Percentiles rank a stretch among this genome's conserved stretches.
These are phyloP conservation scores for Ophiostoma piceae DNA, from an alignment of 2,329 filamentous ascomycete species.

Conservation along the genomic window DNA sequence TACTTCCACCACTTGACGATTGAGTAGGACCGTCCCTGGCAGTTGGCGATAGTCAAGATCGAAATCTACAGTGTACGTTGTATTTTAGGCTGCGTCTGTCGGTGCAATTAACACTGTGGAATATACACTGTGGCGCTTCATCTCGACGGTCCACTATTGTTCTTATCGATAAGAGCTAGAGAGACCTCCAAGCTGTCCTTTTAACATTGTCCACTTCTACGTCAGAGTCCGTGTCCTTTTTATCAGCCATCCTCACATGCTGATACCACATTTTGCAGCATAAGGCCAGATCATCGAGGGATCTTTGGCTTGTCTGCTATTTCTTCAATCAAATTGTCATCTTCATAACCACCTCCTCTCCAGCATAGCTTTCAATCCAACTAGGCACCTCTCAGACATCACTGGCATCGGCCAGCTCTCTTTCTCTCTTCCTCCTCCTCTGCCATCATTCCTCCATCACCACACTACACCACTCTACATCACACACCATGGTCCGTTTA, in stretches of 20 bases:
- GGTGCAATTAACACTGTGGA: not conserved
- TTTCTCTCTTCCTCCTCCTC: not conserved
- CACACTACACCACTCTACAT: not conserved
- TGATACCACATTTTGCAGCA: constrained; percentile 7
- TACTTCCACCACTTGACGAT: too few species aligned
- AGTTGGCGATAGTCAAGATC: too few species aligned
- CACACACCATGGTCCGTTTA: constrained; percentile 8
- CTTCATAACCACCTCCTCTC: not conserved
- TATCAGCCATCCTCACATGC: constrained; percentile 14
- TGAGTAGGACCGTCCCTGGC: too few species aligned
- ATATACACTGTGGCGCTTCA: not conserved
- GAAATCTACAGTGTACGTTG: too few species aligned
- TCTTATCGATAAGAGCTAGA: constrained; percentile 15
- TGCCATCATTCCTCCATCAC: not conserved
- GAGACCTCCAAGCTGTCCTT: constrained; percentile 22
- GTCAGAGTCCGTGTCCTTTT: constrained; percentile 10
- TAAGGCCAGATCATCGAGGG: constrained; percentile 22
- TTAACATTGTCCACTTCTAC: constrained; percentile 19
- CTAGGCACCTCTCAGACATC: not conserved
- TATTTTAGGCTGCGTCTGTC: too few species aligned
- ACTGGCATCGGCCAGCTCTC: constrained; percentile 12
- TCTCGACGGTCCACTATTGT: not conserved
- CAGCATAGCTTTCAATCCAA: not conserved
- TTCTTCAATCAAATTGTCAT: not conserved
- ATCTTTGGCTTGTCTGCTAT: not conserved